Conservation (phyloP, 768 basidiomycete genomes). For the Infundibulicybe gibba region DNA sequence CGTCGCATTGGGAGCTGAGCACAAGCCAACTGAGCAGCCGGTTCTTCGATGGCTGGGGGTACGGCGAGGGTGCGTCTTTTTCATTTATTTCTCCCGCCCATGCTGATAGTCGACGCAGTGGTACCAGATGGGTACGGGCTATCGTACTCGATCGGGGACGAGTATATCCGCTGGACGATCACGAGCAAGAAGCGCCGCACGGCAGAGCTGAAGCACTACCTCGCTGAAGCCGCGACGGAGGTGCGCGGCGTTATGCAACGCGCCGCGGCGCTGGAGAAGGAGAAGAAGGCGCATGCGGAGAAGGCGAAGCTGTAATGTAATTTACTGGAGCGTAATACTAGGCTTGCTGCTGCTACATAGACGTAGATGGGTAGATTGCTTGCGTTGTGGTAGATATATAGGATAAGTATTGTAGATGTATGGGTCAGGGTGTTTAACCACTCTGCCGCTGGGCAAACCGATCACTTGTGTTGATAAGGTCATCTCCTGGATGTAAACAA, state of each 20-base stretch:
- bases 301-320: too few species aligned
- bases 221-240: conserved; percentile 81
- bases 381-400: too few species aligned
- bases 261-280: neutral
- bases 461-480: too few species aligned
- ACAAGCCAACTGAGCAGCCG: conserved; percentile 83
- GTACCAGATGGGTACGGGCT: conserved; percentile 91
- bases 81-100: conserved; percentile 2
- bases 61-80: conserved; percentile 74
- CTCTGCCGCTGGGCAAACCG: too few species aligned
- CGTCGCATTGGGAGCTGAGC: conserved; percentile 89
- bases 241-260: conserved; percentile 69
- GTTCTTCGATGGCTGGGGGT: conserved; percentile 94
- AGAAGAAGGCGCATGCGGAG: too few species aligned
- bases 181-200: conserved; percentile 63
- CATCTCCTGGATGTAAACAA: too few species aligned
- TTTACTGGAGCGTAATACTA: too few species aligned
- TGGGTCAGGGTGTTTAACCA: too few species aligned
- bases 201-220: conserved; percentile 58
- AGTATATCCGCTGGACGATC: conserved; percentile 88
- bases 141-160: conserved; percentile 83
- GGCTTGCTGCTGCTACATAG: too few species aligned
- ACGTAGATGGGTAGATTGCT: too few species aligned
- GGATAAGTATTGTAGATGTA: too few species aligned
- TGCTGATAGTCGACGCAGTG: conserved; percentile 32